These are phyloP conservation scores for Capniomyces stellatus DNA, from an alignment of 371 early-diverging fungal genomes.

Conservation along the genomic window DNA sequence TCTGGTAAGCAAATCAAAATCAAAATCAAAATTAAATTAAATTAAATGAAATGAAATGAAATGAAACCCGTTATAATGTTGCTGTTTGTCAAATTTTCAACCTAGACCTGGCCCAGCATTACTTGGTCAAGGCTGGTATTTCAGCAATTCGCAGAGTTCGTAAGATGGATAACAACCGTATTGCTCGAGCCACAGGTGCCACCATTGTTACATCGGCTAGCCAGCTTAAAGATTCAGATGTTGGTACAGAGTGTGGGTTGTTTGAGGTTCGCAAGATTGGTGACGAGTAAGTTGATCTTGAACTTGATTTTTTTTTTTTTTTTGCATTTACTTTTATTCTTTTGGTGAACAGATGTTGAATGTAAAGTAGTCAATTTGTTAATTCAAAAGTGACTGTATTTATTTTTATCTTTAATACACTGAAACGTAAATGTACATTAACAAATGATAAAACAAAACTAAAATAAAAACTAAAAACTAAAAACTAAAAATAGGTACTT, in stretches of 20 bases:
- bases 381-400: too few relatives aligned
- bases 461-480: too few relatives aligned
- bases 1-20: slow-evolving; percentile 26
- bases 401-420: too few relatives aligned
- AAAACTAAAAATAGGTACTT: slow-evolving; percentile 64
- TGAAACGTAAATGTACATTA: too few relatives aligned
- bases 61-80: too few relatives aligned
- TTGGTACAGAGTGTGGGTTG: slow-evolving; percentile 89
- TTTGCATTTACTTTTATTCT: too few relatives aligned
- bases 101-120: slow-evolving; percentile 89
- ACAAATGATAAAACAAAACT: too few relatives aligned
- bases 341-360: too few relatives aligned
- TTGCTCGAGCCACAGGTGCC: slow-evolving; percentile 96
- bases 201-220: slow-evolving; percentile 95
- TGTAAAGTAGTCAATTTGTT: too few relatives aligned
- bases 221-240: slow-evolving; percentile 87
- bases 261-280: slow-evolving; percentile 97
- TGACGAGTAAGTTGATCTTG: slow-evolving; percentile 64
- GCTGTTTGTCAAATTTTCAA: background rate
- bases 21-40: too few relatives aligned
- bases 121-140: slow-evolving; percentile 92
- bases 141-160: slow-evolving; percentile 97
- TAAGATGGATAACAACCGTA: slow-evolving; percentile 98
- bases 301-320: too few relatives aligned
- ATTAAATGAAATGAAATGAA: too few relatives aligned